These are phyloP conservation scores for Saccharum hybrid DNA, from an alignment of 202 grass and related monocot genomes.

Conservation along the genomic window DNA sequence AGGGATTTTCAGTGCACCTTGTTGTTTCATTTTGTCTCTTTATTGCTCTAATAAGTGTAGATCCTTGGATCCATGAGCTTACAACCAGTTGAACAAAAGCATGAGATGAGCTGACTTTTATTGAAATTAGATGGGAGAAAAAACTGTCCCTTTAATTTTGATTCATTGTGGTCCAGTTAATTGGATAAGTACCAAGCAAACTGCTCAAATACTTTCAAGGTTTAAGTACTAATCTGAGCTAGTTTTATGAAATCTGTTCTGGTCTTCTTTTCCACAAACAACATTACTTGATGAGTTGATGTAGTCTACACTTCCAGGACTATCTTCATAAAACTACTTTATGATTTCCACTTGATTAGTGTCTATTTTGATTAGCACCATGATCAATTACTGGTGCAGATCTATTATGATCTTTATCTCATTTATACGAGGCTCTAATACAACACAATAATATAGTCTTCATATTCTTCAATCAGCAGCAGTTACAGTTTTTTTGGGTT, in stretches of 20 bases:
- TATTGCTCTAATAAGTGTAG: conserved; percentile 17
- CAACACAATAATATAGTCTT: conserved; percentile 1
- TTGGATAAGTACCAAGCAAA: conserved; percentile 13
- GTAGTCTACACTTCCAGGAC: background rate
- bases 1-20: conserved; percentile 13
- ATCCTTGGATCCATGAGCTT: conserved; percentile 29
- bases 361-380: background rate
- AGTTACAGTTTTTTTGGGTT: conserved; percentile 32
- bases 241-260: conserved; percentile 12
- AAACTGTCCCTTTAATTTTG: background rate
- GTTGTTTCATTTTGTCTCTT: conserved; percentile 14
- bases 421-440: conserved; percentile 24
- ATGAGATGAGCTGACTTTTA: background rate
- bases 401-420: conserved; percentile 23
- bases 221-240: background rate
- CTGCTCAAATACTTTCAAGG: conserved; percentile 2
- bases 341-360: conserved; percentile 7
- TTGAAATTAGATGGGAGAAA: conserved; percentile 19
- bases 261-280: conserved; percentile 4
- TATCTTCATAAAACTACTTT: conserved; percentile 4
- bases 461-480: conserved; percentile 4
- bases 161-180: background rate
- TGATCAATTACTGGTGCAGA: conserved; percentile 1
- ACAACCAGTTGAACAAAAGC: conserved; percentile 20
- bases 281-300: background rate